Conservation (phyloP, 1,139 yeast species). For the Zygotorulaspora mrakii region DNA sequence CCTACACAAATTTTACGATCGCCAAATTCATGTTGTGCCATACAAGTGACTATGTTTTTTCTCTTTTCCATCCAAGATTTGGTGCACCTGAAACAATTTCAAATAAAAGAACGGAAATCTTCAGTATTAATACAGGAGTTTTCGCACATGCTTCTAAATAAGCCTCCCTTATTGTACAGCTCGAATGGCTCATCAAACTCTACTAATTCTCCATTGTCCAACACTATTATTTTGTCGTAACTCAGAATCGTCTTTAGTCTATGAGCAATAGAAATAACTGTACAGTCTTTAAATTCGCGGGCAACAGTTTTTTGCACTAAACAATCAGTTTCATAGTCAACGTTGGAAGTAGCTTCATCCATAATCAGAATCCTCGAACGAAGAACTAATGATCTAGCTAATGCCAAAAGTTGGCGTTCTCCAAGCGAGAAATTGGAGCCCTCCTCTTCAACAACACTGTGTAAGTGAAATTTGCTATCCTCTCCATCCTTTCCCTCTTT, state of each 20-base stretch:
- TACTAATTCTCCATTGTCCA: slow-evolving; percentile 51
- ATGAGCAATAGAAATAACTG: slow-evolving; percentile 67
- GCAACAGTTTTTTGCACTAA: slow-evolving; percentile 56
- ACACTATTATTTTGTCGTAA: slow-evolving; percentile 54
- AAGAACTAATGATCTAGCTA: slow-evolving; percentile 63
- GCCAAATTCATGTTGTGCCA: too few species aligned
- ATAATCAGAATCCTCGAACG: slow-evolving; percentile 54
- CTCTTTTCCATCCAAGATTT: too few species aligned
- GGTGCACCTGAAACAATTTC: too few species aligned
- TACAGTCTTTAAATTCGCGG: slow-evolving; percentile 51
- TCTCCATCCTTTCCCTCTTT: slow-evolving; percentile 17
- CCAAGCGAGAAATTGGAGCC: slow-evolving; percentile 65
- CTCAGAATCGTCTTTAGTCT: slow-evolving; percentile 54
- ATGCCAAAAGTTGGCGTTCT: slow-evolving; percentile 60
- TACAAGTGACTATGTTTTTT: too few species aligned
- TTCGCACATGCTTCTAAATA: slow-evolving; percentile 53
- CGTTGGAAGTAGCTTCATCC: slow-evolving; percentile 71
- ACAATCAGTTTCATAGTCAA: slow-evolving; percentile 62
- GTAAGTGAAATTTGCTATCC: slow-evolving; percentile 54
- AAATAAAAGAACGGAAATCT: too few species aligned
- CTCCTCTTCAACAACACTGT: slow-evolving; percentile 55
- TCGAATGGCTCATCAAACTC: slow-evolving; percentile 50
- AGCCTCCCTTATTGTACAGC: slow-evolving; percentile 40
- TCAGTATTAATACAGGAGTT: slow-evolving; percentile 42
- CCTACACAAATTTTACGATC: too few species aligned